These are phyloP conservation scores for Populus hybrid DNA, from an alignment of 441 rosid species.

Conservation along the genomic window DNA sequence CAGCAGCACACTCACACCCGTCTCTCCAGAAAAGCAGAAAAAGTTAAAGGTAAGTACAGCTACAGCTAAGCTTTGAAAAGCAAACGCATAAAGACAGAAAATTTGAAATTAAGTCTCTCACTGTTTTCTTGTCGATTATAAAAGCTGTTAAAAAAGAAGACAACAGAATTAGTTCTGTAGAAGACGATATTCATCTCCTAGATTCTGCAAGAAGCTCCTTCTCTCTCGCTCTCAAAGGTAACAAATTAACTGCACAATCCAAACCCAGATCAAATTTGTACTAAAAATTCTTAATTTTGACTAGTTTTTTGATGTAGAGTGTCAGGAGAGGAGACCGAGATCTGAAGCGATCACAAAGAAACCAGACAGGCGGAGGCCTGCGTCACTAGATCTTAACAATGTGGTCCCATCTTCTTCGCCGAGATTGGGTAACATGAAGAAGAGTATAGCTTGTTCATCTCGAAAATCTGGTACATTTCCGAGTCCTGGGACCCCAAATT, in stretches of 20 bases:
- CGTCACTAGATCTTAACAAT: conserved; percentile 78
- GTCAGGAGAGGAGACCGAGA: conserved; percentile 81
- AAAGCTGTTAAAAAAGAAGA: conserved; percentile 51
- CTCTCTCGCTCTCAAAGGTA: conserved; percentile 86
- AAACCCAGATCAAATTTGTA: background rate
- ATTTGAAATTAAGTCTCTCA: conserved; percentile 11
- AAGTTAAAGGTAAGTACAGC: conserved; percentile 46
- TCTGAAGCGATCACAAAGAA: conserved; percentile 61
- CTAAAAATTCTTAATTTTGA: background rate
- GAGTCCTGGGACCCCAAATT: conserved; percentile 90
- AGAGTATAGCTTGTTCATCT: conserved; percentile 43
- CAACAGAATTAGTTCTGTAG: conserved; percentile 27
- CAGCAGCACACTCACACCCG: conserved; percentile 39
- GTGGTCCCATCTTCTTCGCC: conserved; percentile 63
- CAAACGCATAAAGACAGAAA: conserved; percentile 15
- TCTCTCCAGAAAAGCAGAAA: conserved; percentile 51
- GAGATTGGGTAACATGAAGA: conserved; percentile 49
- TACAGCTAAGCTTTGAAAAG: conserved; percentile 15
- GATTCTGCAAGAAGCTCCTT: conserved; percentile 89
- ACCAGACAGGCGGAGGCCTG: conserved; percentile 63
- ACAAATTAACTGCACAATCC: background rate
- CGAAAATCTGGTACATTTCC: conserved; percentile 66
- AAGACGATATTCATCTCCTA: conserved; percentile 44
- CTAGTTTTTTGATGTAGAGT: conserved; percentile 40
- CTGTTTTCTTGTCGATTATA: conserved; percentile 25